Base-by-base conservation (phyloP, 441 rosid species). In the Aquilaria agallochum region DNA sequence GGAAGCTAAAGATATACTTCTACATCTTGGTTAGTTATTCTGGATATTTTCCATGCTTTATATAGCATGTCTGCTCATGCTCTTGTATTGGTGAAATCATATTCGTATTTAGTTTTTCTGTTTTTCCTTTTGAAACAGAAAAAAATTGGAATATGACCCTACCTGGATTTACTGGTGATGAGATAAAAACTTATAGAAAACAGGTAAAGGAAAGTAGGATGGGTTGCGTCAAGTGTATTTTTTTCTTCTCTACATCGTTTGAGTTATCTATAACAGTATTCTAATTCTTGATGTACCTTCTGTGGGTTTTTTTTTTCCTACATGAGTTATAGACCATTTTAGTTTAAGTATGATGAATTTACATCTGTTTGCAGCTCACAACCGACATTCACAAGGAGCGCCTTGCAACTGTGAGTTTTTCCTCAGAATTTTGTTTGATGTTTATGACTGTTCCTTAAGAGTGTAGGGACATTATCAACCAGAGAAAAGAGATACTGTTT, bases 1-100 rank as follows among this genome's bases (percentile, higher is more conserved):
- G 77, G 98, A 94, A 81, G 96, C 95, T 55, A 94, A 90, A 74
- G 98, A 91, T 73, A 85, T 91, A 74, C 89, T 94, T 73, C 72
- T 89, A 59, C 97, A 90, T 78, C 89, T 94, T 77, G 97, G 95
- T 94, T 54, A 63, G 87, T 83, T 68, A 55, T 70, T 60, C 20
- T 53, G 59, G 45, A 59, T 50, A 50, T 62, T 46, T 5, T 48
- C 13, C 51, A 20, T 54, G 49, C 15, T 31, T 51, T 20, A 20
- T 63, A n/a, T 63, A 27, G 58, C 47, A 40, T 63, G 45, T 71
- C 36, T 72, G 53, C 66, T 49, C 44, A 34, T 20, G 15, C 31
- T 68, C 36, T 44, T 45, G 8, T 52, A 64, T 59, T 52, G 55
- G 64, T 68, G 42, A 36, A 36, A 36, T 36, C 42, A 36, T 36